Percentiles rank a stretch among this genome's conserved stretches.
Evolutionary conservation across 2,329 filamentous ascomycete species (phyloP).

Genomic region (Colletotrichum melonis): DNA sequence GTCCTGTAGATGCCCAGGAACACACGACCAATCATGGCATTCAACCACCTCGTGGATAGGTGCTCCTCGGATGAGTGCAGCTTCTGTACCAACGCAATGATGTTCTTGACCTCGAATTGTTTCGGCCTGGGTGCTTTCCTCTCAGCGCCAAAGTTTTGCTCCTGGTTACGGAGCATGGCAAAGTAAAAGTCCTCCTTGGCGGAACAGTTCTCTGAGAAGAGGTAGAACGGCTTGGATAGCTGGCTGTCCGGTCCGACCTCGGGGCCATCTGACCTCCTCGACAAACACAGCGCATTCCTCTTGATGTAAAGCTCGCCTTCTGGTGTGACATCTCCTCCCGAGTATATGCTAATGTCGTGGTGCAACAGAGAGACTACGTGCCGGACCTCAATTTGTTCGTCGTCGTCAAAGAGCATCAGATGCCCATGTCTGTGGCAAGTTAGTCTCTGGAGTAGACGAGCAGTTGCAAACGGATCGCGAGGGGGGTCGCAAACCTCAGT

Average conservation of each 20-base stretch:
- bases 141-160: constrained; percentile 69
- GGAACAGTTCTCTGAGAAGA: constrained; percentile 95
- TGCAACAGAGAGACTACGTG: constrained; percentile 95
- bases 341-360: constrained; percentile 87
- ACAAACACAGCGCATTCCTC: constrained; percentile 86
- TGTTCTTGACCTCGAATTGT: constrained; percentile 84
- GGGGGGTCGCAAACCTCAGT: constrained; percentile 69
- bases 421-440: constrained; percentile 80
- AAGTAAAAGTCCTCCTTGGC: constrained; percentile 99
- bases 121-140: constrained; percentile 75
- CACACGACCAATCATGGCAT: constrained; percentile 87
- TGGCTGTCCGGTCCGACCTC: constrained; percentile 67
- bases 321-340: constrained; percentile 79
- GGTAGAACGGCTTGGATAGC: constrained; percentile 84
- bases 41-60: constrained; percentile 90
- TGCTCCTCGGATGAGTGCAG: constrained; percentile 94
- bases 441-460: constrained; percentile 8
- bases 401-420: constrained; percentile 96
- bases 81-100: constrained; percentile 89
- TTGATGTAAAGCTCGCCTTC: constrained; percentile 98
- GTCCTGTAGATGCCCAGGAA: constrained; percentile 93
- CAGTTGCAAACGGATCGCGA: neutral
- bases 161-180: constrained; percentile 86
- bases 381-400: constrained; percentile 93
- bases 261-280: constrained; percentile 68